Conservation (phyloP, 1,139 yeast genomes). For the Yamadazyma dendronema region DNA sequence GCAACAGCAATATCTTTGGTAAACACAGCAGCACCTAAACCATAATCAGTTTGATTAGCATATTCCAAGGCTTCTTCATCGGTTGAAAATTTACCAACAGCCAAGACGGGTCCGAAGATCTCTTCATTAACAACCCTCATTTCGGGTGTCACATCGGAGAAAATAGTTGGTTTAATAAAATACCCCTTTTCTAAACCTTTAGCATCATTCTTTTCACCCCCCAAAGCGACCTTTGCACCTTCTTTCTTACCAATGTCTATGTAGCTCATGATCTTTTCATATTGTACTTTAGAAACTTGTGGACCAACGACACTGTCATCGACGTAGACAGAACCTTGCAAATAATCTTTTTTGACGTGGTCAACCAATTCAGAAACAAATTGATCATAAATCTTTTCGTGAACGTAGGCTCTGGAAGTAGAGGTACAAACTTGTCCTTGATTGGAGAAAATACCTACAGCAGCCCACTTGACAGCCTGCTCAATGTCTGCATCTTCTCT, state of each 20-base stretch:
- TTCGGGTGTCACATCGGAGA: slow-evolving; percentile 50
- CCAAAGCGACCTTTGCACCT: slow-evolving; percentile 51
- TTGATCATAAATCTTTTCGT: slow-evolving; percentile 40
- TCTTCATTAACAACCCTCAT: slow-evolving; percentile 59
- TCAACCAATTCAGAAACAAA: slow-evolving; percentile 47
- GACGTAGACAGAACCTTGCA: slow-evolving; percentile 60
- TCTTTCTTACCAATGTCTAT: slow-evolving; percentile 54
- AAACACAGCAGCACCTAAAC: slow-evolving; percentile 76
- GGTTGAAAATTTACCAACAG: slow-evolving; percentile 48
- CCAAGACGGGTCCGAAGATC: slow-evolving; percentile 61
- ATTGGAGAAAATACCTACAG: slow-evolving; percentile 78
- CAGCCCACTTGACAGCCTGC: slow-evolving; percentile 82
- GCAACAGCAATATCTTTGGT: slow-evolving; percentile 53
- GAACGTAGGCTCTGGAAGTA: slow-evolving; percentile 46
- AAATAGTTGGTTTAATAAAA: slow-evolving; percentile 53
- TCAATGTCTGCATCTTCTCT: slow-evolving; percentile 76
- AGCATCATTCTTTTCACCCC: slow-evolving; percentile 43
- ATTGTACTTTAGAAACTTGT: slow-evolving; percentile 67
- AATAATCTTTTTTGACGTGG: slow-evolving; percentile 42
- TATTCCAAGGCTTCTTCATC: slow-evolving; percentile 52
- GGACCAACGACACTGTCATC: slow-evolving; percentile 71
- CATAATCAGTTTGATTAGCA: slow-evolving; percentile 55
- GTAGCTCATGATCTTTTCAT: slow-evolving; percentile 54
- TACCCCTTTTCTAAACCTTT: slow-evolving; percentile 43
- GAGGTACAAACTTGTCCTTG: slow-evolving; percentile 54